Conservation (phyloP, 805 yeast species). For the Debaryomyces tyrocola region DNA sequence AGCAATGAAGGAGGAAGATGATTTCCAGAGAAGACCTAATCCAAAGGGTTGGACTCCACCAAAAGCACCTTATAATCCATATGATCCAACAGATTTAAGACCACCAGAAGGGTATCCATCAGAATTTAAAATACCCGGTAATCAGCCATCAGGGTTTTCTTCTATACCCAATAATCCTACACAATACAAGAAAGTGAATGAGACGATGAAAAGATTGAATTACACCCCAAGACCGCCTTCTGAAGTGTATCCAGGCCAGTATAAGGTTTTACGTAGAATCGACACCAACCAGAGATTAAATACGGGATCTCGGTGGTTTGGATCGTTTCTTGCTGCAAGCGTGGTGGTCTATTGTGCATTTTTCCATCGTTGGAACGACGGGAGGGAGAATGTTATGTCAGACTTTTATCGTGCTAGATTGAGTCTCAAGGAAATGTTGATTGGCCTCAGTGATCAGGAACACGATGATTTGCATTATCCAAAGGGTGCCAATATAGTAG, state of each 20-base stretch:
- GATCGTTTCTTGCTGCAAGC: conserved; percentile 48
- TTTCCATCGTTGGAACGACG: conserved; percentile 83
- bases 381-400: conserved; percentile 72
- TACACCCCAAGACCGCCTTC: conserved; percentile 79
- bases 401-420: conserved; percentile 65
- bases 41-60: conserved; percentile 83
- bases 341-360: conserved; percentile 62
- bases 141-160: conserved; percentile 53
- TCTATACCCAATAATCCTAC: conserved; percentile 64
- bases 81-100: conserved; percentile 71
- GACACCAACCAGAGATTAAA: conserved; percentile 54
- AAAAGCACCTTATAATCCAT: conserved; percentile 82
- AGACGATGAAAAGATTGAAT: conserved; percentile 70
- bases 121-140: conserved; percentile 69
- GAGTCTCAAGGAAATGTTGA: conserved; percentile 49
- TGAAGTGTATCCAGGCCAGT: conserved; percentile 75
- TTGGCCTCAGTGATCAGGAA: conserved; percentile 62
- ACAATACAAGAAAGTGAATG: conserved; percentile 65
- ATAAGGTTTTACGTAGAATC: conserved; percentile 64
- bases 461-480: conserved; percentile 60
- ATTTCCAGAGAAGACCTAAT: conserved; percentile 57
- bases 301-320: conserved; percentile 60
- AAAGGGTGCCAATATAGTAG: conserved; percentile 34
- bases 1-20: not conserved
- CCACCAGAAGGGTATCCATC: conserved; percentile 88